These are phyloP conservation scores for Solanum peruvianum DNA, from an alignment of 257 asterid genomes.

Conservation along the genomic window DNA sequence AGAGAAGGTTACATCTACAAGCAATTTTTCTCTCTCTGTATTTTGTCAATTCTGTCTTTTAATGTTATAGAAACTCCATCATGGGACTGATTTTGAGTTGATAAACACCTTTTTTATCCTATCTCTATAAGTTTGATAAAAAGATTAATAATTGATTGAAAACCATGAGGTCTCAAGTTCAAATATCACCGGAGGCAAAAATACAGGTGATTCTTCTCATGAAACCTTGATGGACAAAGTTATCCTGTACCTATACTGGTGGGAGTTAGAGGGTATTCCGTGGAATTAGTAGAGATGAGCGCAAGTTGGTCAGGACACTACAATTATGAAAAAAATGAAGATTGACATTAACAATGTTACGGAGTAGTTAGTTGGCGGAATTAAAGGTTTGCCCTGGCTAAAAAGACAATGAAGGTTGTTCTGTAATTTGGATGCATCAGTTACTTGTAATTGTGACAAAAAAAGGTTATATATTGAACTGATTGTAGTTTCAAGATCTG, in stretches of 20 bases:
- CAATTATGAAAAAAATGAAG: neutral
- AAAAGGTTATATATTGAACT: neutral
- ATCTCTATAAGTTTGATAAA: neutral
- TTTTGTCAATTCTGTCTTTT: neutral
- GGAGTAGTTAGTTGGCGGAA: neutral
- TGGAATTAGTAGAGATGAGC: neutral
- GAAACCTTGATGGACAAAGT: neutral
- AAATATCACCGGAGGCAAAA: neutral
- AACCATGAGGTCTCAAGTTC: neutral
- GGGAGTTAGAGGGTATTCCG: neutral
- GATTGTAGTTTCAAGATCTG: conserved; percentile 1
- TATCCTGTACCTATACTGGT: neutral
- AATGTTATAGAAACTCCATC: neutral
- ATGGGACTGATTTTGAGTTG: neutral
- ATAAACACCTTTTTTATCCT: neutral
- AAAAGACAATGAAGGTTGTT: neutral
- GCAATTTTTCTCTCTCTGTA: neutral
- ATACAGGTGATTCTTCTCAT: neutral
- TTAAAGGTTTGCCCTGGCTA: neutral
- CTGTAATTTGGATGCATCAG: neutral
- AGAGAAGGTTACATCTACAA: neutral
- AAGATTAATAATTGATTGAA: neutral
- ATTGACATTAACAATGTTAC: neutral
- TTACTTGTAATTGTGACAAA: neutral
- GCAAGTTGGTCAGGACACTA: neutral